Evolutionary conservation across 1,139 yeast genomes (phyloP), one percentile per base, ranked within the genome.

Genomic region (Diutina catenulata): DNA sequence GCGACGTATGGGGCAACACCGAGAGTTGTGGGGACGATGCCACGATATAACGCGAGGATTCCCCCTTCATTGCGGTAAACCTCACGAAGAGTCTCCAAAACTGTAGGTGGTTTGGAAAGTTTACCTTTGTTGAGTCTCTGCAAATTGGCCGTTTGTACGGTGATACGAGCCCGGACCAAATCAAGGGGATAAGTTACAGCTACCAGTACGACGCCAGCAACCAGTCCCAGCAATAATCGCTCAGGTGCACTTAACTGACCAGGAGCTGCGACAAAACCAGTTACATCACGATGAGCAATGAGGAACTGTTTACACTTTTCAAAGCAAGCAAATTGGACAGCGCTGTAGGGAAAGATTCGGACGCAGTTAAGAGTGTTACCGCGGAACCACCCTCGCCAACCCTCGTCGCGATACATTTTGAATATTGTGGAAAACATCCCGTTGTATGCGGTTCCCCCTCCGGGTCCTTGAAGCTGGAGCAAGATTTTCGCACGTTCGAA

Each of bases 1-100:
- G 95, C 95, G 33, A 86, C 96, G 50, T 88, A 91, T 1, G 98
- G 97, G 1, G 95, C 96, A 11, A 91, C 96, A 1, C 97, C 97
- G 45, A 84, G 59, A 2, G 88, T 75, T 0, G 98, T 88, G 5
- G 97, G 96, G 43, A 80, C 64, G 8, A 88, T 64, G 3, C 98
- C 98, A 40, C 91, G 68, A 53, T 84, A 91, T 15, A 88, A 64
- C 0, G 91, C 95, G 4, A 56, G 44, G 5, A 84, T 25, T 0
- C 95, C 95, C 22, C 98, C 97, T 58, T 91, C 98, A 14, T 68
- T 70, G 11, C 51, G 50, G 56, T 80, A 82, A 16, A 87, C 86
- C 20, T 68, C 64, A 29, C 49, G 50, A 40, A 82, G 57, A 2
- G 87, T 70, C 21, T 65, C 61, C 57, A 70, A 55, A 48, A 87